phyloP scores from a whole-genome alignment of 139 green algal species.

The Tetraselmis striata region DNA sequence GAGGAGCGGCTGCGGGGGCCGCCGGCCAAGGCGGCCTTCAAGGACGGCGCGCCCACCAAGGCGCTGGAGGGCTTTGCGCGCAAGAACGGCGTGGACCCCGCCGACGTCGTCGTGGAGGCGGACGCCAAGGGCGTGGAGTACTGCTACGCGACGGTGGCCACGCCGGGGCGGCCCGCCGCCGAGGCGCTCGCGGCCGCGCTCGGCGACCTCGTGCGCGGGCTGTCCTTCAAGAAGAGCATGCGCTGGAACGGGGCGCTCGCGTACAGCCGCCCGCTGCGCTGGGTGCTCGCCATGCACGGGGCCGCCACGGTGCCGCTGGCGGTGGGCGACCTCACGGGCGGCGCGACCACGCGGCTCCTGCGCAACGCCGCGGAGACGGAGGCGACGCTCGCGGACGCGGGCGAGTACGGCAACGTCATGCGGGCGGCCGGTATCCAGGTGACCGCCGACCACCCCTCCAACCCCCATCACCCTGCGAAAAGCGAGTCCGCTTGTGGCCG shows the following conservation, averaged over 20 bases:
- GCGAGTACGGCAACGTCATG: not conserved
- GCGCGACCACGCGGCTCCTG: slow-evolving; percentile 53
- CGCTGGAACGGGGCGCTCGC: slow-evolving; percentile 61
- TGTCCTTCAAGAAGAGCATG: slow-evolving; percentile 91
- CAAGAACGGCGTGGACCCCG: slow-evolving; percentile 71
- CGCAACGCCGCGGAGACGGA: slow-evolving; percentile 36
- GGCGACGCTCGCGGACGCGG: not conserved
- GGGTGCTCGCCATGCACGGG: slow-evolving; percentile 91
- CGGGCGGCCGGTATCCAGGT: not conserved
- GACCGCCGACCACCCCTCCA: no score
- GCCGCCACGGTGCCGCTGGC: slow-evolving; percentile 57
- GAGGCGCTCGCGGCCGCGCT: slow-evolving; percentile 75
- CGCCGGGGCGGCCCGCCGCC: slow-evolving; percentile 10
- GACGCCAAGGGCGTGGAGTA: slow-evolving; percentile 92
- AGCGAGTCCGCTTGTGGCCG: no score
- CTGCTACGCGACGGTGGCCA: slow-evolving; percentile 62
- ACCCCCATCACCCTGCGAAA: no score
- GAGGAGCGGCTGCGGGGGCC: slow-evolving; percentile 75
- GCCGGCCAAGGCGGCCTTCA: slow-evolving; percentile 62
- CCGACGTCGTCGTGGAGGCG: slow-evolving; percentile 38
- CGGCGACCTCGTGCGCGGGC: slow-evolving; percentile 47
- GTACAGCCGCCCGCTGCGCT: slow-evolving; percentile 88
- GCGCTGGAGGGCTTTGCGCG: slow-evolving; percentile 87
- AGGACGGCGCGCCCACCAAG: slow-evolving; percentile 68
- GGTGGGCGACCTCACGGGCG: slow-evolving; percentile 40